Evolutionary conservation across 129 eudicot species (phyloP).

Genomic region (Artemisia tridentata): DNA sequence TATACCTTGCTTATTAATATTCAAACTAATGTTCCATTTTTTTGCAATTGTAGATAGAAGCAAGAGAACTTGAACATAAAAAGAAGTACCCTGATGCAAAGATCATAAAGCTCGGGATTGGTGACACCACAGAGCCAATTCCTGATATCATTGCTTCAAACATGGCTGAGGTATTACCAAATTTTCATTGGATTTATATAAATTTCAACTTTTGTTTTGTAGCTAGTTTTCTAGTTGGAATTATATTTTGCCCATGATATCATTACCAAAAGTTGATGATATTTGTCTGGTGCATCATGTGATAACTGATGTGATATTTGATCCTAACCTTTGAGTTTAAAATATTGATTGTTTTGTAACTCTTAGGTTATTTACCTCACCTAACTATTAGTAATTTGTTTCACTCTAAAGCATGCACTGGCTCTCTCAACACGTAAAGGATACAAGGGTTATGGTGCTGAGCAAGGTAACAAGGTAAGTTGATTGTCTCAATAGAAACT

Average conservation of each 20-base stretch:
- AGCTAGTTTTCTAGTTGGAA: not conserved
- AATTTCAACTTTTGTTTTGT: not conserved
- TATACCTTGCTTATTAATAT: slow-evolving; percentile 4
- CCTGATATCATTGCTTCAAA: slow-evolving; percentile 60
- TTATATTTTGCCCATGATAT: not conserved
- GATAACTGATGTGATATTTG: not conserved
- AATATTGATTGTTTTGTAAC: not conserved
- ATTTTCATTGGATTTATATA: not conserved
- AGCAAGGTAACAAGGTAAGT: slow-evolving; percentile 77
- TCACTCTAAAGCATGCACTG: slow-evolving; percentile 49
- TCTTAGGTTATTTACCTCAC: not conserved
- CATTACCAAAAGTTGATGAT: too few relatives aligned
- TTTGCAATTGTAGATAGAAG: slow-evolving; percentile 51
- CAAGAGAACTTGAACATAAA: slow-evolving; percentile 54
- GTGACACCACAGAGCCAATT: slow-evolving; percentile 81
- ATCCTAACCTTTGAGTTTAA: slow-evolving; percentile 1
- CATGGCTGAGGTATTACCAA: slow-evolving; percentile 64
- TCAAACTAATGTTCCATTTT: slow-evolving; percentile 7
- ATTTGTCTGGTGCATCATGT: not conserved
- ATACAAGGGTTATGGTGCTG: slow-evolving; percentile 80
- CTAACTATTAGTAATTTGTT: slow-evolving; percentile 13
- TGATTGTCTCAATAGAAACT: not conserved
- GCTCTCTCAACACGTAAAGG: slow-evolving; percentile 69
- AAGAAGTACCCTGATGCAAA: slow-evolving; percentile 75
- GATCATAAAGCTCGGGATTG: slow-evolving; percentile 82